These are phyloP conservation scores for Microbotryum violaceum DNA, from an alignment of 1,284 basidiomycete genomes.

Conservation along the genomic window DNA sequence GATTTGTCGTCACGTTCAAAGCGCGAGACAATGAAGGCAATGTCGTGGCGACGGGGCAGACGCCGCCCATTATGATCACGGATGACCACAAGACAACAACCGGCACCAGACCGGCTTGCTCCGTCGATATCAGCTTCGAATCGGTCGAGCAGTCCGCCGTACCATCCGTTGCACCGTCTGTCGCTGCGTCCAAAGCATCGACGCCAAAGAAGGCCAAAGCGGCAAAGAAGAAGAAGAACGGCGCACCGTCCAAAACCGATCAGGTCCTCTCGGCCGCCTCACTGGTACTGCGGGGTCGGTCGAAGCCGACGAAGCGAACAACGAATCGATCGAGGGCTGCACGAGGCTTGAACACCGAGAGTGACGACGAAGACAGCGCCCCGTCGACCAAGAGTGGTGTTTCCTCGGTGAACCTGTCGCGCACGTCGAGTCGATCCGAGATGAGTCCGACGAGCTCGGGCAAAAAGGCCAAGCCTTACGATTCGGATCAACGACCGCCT, in stretches of 20 bases:
- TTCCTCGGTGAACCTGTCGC: not conserved
- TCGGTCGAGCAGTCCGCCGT: conserved; percentile 16
- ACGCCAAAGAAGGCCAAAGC: not conserved
- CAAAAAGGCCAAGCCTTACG: conserved; percentile 37
- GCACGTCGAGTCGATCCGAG: not conserved
- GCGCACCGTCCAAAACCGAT: not conserved
- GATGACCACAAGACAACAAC: conserved; percentile 89
- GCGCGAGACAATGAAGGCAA: conserved; percentile 74
- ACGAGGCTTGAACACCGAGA: conserved; percentile 2
- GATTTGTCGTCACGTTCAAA: conserved; percentile 85
- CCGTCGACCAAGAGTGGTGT: not conserved
- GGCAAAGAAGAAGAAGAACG: conserved; percentile 15
- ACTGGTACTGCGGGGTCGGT: not conserved
- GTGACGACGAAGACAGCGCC: conserved; percentile 16
- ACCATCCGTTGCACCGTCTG: conserved; percentile 6
- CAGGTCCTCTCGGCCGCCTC: too few species aligned
- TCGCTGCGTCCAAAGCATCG: not conserved
- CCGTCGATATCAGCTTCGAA: conserved; percentile 4
- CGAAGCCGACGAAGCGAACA: conserved; percentile 3
- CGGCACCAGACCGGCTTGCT: conserved; percentile 35
- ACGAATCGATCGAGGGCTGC: not conserved
- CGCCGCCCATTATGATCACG: conserved; percentile 95
- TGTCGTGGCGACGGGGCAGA: conserved; percentile 72
- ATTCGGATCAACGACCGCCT: conserved; percentile 29
- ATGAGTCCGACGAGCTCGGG: conserved; percentile 1